phyloP scores from a whole-genome alignment of 1,284 basidiomycete species.

The Entoloma clypeatum region DNA sequence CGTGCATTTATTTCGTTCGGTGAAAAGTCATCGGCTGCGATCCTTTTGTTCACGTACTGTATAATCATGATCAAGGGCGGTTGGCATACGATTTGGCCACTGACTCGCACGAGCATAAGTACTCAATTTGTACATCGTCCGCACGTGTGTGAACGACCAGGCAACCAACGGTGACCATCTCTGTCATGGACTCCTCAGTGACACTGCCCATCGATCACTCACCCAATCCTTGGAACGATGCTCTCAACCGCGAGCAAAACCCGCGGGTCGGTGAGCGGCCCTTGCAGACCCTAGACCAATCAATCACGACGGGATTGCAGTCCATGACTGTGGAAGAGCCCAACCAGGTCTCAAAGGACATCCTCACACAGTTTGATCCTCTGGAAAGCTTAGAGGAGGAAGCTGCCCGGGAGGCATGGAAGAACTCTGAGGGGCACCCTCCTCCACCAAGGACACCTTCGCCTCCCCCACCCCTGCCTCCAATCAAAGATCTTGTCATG shows the following conservation, averaged over 20 bases:
- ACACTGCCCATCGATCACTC: too few relatives aligned
- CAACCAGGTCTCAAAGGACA: conserved; percentile 33
- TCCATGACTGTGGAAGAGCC: conserved; percentile 21
- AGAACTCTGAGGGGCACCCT: conserved; percentile 51
- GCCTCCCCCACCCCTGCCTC: conserved; percentile 29
- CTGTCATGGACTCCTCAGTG: too few relatives aligned
- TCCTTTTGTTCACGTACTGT: too few relatives aligned
- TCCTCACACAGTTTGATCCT: conserved; percentile 65
- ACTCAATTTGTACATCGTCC: too few relatives aligned
- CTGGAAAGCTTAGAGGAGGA: conserved; percentile 52
- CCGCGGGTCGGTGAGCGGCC: conserved; percentile 9
- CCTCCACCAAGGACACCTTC: conserved; percentile 41
- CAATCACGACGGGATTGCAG: conserved; percentile 33
- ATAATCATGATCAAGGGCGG: too few relatives aligned
- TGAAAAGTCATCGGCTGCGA: too few relatives aligned
- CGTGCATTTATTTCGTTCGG: too few relatives aligned
- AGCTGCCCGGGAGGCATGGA: conserved; percentile 60
- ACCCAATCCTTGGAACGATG: conserved; percentile 19
- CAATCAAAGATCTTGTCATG: conserved; percentile 27
- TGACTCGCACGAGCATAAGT: too few relatives aligned
- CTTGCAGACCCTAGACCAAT: conserved; percentile 34
- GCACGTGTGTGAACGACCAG: too few relatives aligned
- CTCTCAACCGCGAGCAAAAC: conserved; percentile 9
- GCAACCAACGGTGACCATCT: too few relatives aligned
- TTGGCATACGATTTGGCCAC: too few relatives aligned